Percentiles rank a stretch among this genome's conserved stretches.
These are phyloP conservation scores for Aspergillus terreus DNA, from an alignment of 2,329 filamentous ascomycete genomes.

Conservation along the genomic window DNA sequence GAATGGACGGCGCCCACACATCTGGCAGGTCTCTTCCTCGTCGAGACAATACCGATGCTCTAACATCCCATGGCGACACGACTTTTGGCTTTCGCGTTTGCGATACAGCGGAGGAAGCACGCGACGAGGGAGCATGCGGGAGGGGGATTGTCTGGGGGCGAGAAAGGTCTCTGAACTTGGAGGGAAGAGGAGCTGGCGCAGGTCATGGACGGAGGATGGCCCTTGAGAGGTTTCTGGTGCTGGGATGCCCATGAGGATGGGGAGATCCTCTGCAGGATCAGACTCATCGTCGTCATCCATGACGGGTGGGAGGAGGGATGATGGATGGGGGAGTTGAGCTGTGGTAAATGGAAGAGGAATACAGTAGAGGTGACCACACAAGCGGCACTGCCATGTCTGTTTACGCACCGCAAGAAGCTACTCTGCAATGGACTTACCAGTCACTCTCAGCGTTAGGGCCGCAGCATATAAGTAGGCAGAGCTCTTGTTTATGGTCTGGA, in stretches of 20 bases:
- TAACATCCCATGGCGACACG: constrained; percentile 57
- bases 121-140: background rate
- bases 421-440: too few species aligned
- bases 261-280: background rate
- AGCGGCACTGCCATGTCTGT: too few species aligned
- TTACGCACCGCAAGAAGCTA: too few species aligned
- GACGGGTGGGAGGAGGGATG: background rate
- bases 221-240: background rate
- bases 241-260: background rate
- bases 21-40: constrained; percentile 52
- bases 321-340: background rate
- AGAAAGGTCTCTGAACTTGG: background rate
- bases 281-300: background rate
- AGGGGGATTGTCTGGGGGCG: background rate
- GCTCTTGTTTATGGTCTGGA: too few species aligned
- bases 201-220: background rate
- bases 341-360: background rate
- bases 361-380: too few species aligned
- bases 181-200: background rate
- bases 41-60: constrained; percentile 54
- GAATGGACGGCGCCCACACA: constrained; percentile 54
- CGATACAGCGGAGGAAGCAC: background rate
- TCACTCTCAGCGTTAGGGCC: too few species aligned
- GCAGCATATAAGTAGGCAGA: too few species aligned
- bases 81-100: background rate